Base-by-base conservation (phyloP, 768 basidiomycete species). In the Tremella fuciformis region DNA sequence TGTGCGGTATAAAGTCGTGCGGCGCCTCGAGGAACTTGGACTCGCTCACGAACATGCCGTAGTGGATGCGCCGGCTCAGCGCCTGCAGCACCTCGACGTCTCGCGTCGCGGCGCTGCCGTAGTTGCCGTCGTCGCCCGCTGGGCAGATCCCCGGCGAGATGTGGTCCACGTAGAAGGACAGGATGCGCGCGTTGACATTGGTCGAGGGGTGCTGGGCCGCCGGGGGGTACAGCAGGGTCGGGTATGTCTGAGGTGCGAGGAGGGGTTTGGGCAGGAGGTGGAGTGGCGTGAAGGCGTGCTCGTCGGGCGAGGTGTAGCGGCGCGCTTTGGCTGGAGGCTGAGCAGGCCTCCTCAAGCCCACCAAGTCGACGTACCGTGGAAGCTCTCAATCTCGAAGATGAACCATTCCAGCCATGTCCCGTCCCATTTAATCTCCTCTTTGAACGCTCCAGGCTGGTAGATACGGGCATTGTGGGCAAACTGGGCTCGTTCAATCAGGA, bases 31-130 rank as follows among this genome's bases (percentile, higher is more conserved):
- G 75, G 80, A 99, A 99, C 76, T 99, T 99, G 24, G 89, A 89
- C 78, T 99, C 96, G 3, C 93, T 91, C 4, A 99, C 96, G 75
- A 99, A 99, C 82, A 97, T 98, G 93, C 96, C 96, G 71, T 94
- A 99, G 78, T 99, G 96, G 34, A 99, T 93, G 39, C 96, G 86
- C 80, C 97, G 88, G 79, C 89, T 92, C 73, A 99, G 87, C n/a
- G 92, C 87, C 73, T 97, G 93, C n/a, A 99, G 83, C 2, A 91
- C 86, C 77, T 98, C 93, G 24, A 99, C 84, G 72, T 99, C 96
- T 58, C 96, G 84, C 25, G 89, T 93, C 1, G 91, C 90, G 0
- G 91, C 87, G 73, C 89, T 92, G 16, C 96, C 96, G 74, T 99
- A 96, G 77, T 99, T 99, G 25, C 92, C 93, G 69, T 99, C 96